Evolutionary conservation across 345 rosid genomes (phyloP), one percentile per base, ranked within the genome.

Genomic region (Euphorbia pulcherrima): DNA sequence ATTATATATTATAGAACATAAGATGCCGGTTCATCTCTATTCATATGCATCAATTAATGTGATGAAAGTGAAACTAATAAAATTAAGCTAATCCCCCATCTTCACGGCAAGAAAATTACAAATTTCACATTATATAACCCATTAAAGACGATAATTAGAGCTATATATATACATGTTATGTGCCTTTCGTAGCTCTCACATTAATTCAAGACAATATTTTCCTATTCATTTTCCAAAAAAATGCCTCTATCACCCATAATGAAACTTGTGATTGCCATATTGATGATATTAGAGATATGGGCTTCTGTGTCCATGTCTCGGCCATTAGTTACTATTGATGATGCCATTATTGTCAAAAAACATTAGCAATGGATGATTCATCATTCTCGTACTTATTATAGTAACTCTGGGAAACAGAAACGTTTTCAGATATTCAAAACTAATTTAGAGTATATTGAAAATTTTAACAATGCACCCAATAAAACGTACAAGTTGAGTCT

Each of bases 281-380:
- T 57, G 61, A 14, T 67, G 39, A 10, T 56, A 11, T 13, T 62
- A 3, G 70, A 53, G 40, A 54, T 47, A 17, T 51, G 12, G 59
- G 40, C 33, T 5, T 52, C 62, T 51, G 54, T n/a, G 33, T 40
- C 41, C 11, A 39, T 23, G 6, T 39, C 73, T 1, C 58, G 52
- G 27, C 52, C 39, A 59, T 59, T 20, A 3, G 18, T 33, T 4
- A n/a, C n/a, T n/a, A 33, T 6, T 33, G 37, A 62, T 62, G 16
- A 11, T 41, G 17, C 74, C 65, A 69, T 69, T 2, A 33, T 33
- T 51, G 50, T 13, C 20, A 55, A 69, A 30, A 64, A 60, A 70
- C 66, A 68, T 35, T 53, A 75, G 67, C 78, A 56, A 53, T 75
- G 78, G 78, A 64, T 75, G 70, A 65, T 37, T 18, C 33, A 14